Percentiles rank a stretch among this genome's conserved stretches.
phyloP scores from a whole-genome alignment of 371 early-diverging fungal species.

The Rhizoclosmatium hyalinum region DNA sequence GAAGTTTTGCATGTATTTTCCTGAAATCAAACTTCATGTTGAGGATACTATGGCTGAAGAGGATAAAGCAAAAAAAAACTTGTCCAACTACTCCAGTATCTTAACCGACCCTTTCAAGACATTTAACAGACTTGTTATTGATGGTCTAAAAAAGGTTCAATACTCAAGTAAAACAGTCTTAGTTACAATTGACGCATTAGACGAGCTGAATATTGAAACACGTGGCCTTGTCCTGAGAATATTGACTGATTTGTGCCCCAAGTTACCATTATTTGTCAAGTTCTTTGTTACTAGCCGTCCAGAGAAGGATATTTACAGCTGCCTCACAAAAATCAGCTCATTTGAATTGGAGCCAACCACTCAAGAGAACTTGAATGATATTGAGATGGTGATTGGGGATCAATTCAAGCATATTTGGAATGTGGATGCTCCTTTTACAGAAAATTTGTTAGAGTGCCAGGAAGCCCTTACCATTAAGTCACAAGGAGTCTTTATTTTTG shows the following conservation, averaged over 20 bases:
- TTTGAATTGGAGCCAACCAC: too few species aligned
- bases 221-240: background rate
- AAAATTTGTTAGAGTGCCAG: too few species aligned
- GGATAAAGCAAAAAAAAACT: background rate
- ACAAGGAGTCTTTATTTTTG: too few species aligned
- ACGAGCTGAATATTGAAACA: background rate
- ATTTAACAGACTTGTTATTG: constrained; percentile 1
- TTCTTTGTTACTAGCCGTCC: background rate
- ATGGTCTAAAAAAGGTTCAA: background rate
- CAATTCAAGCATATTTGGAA: too few species aligned
- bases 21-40: constrained; percentile 2
- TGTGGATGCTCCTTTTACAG: too few species aligned
- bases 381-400: too few species aligned
- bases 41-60: constrained; percentile 14
- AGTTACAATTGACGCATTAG: background rate
- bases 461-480: too few species aligned
- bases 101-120: background rate
- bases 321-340: too few species aligned
- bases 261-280: background rate
- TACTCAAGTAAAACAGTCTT: background rate
- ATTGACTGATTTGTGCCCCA: background rate
- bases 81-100: background rate
- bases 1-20: background rate
- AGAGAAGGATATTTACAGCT: background rate
- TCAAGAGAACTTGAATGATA: too few species aligned